Evolutionary conservation across 192 early-diverging fungal species (phyloP).

Genomic region (Fimicolochytrium jonesii): DNA sequence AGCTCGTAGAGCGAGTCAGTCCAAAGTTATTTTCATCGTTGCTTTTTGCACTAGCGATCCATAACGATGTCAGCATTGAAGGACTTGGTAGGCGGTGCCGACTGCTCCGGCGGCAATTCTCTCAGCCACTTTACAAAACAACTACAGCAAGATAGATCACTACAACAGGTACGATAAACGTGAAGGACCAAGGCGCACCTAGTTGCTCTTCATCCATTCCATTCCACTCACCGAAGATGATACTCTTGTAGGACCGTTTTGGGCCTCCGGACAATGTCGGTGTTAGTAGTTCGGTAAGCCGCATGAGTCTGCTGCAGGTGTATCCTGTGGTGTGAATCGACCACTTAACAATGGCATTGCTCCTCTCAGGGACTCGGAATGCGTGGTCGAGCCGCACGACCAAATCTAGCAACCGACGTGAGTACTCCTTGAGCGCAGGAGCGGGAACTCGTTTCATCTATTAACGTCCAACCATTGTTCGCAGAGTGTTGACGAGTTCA

Average conservation of each 20-base stretch:
- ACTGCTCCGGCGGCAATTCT: constrained; percentile 50
- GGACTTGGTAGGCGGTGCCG: constrained; percentile 22
- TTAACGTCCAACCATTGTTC: no score
- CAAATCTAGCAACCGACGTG: background rate
- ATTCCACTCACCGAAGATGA: background rate
- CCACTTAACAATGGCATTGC: background rate
- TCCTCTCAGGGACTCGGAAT: background rate
- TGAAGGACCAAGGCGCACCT: no score
- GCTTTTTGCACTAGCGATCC: no score
- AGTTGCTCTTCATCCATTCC: background rate
- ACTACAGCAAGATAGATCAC: constrained; percentile 68
- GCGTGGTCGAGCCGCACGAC: background rate
- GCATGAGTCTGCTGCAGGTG: no score
- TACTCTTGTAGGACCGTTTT: constrained; percentile 18
- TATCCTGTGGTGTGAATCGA: no score
- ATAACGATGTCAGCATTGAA: constrained; percentile 24
- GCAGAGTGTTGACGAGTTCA: background rate
- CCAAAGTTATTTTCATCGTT: no score
- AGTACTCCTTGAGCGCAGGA: background rate
- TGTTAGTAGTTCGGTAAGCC: background rate
- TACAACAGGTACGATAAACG: constrained; percentile 63
- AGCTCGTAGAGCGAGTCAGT: no score
- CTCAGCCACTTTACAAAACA: constrained; percentile 76
- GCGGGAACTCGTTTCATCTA: no score
- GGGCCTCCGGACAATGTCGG: background rate